A percentile compares a stretch with the other conserved stretches of the same genome.
Conservation (phyloP, 2,329 filamentous ascomycete genomes). For the Cordyceps militaris region DNA sequence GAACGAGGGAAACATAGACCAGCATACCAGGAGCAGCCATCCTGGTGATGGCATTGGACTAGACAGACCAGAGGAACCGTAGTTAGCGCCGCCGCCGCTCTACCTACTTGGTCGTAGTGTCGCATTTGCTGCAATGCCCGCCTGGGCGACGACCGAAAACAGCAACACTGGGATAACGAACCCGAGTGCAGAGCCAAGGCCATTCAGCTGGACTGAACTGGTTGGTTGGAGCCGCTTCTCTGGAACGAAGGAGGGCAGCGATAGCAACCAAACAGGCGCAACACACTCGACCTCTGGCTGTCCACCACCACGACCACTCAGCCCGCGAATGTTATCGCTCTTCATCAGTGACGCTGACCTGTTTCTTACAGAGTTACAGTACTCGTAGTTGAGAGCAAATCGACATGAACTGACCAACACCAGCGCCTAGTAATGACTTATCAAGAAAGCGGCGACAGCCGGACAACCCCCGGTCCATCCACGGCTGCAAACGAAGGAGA, state of each 20-base stretch:
- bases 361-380: no score
- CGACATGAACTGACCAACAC: background rate
- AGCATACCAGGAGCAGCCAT: background rate
- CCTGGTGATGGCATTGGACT: slow-evolving; percentile 3
- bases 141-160: slow-evolving; percentile 3
- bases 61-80: background rate
- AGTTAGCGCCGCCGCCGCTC: slow-evolving; percentile 2
- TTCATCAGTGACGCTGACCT: background rate
- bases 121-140: slow-evolving; percentile 1
- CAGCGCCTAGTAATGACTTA: no score
- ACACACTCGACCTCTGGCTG: no score
- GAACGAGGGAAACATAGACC: background rate
- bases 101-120: slow-evolving; percentile 9
- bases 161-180: background rate
- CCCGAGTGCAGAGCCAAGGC: background rate
- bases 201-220: background rate
- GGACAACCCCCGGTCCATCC: background rate
- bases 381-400: background rate
- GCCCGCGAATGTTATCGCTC: background rate
- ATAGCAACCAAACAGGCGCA: no score
- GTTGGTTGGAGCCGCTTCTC: no score
- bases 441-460: slow-evolving; percentile 2
- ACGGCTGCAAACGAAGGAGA: background rate
- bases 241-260: no score
- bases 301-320: background rate